phyloP scores from a whole-genome alignment of 495 filamentous ascomycete genomes.

The Penicillium atrosanguineum region DNA sequence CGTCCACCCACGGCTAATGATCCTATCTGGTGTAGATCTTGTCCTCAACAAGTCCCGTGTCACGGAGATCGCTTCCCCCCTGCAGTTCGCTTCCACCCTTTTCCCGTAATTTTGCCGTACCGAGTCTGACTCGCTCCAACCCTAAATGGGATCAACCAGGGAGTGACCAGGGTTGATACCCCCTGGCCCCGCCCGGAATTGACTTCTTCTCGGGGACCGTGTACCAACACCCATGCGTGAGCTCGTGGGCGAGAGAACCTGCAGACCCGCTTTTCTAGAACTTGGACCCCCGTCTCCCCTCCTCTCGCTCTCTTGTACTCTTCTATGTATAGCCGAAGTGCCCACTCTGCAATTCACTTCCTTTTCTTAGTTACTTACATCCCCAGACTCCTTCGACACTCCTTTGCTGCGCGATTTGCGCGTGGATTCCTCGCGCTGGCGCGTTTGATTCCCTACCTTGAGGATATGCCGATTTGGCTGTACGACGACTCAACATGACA shows the following conservation, averaged over 20 bases:
- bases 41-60: neutral
- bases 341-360: slow-evolving; percentile 1
- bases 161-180: neutral
- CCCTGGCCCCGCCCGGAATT: slow-evolving; percentile 1
- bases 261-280: neutral
- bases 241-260: slow-evolving; percentile 11
- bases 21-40: slow-evolving; percentile 10
- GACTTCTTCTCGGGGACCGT: slow-evolving; percentile 1
- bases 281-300: slow-evolving; percentile 1
- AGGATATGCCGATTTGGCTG: slow-evolving; percentile 17
- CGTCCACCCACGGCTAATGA: slow-evolving; percentile 16
- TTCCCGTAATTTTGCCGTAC: neutral
- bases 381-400: slow-evolving; percentile 4
- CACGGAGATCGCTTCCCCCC: slow-evolving; percentile 8
- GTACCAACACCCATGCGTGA: slow-evolving; percentile 5
- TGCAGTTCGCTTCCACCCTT: slow-evolving; percentile 8
- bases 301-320: neutral
- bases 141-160: neutral
- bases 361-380: neutral
- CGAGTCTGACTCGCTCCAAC: neutral
- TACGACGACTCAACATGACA: slow-evolving; percentile 25
- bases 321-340: slow-evolving; percentile 9
- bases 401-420: slow-evolving; percentile 8
- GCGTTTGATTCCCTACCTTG: slow-evolving; percentile 16
- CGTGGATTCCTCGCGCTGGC: slow-evolving; percentile 26